These are phyloP conservation scores for Strobilomyces dryophilus DNA, from an alignment of 768 basidiomycete genomes.

Conservation along the genomic window DNA sequence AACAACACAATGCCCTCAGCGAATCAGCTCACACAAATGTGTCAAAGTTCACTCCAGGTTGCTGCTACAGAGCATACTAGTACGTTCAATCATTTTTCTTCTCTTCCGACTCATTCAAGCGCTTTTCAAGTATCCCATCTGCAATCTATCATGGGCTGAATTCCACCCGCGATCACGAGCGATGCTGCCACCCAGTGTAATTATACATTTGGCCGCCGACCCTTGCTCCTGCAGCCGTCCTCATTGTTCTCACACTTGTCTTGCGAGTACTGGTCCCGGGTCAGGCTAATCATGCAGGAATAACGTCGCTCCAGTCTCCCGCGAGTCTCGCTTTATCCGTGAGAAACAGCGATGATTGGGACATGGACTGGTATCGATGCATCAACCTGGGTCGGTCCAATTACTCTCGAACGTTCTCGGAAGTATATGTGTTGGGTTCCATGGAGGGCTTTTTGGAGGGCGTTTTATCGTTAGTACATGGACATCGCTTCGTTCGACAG, in stretches of 20 bases:
- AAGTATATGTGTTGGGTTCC: slow-evolving; percentile 59
- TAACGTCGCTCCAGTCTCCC: slow-evolving; percentile 12
- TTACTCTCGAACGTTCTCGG: slow-evolving; percentile 33
- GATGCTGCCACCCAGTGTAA: slow-evolving; percentile 14
- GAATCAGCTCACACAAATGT: too few species aligned
- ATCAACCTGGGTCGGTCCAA: slow-evolving; percentile 34
- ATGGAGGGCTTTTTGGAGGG: slow-evolving; percentile 82
- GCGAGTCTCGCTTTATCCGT: slow-evolving; percentile 5
- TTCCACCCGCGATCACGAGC: slow-evolving; percentile 39
- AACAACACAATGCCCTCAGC: too few species aligned
- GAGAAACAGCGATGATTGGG: slow-evolving; percentile 53
- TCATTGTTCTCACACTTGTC: slow-evolving; percentile 59
- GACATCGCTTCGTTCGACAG: background rate
- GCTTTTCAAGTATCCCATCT: slow-evolving; percentile 54
- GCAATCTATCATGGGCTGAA: slow-evolving; percentile 53
- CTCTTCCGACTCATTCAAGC: slow-evolving; percentile 2
- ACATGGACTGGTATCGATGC: slow-evolving; percentile 66
- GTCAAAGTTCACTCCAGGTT: too few species aligned
- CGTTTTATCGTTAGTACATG: slow-evolving; percentile 56
- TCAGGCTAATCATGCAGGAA: background rate
- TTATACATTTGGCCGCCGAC: slow-evolving; percentile 55
- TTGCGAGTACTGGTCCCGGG: slow-evolving; percentile 16
- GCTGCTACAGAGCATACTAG: too few species aligned
- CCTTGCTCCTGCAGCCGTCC: slow-evolving; percentile 66
- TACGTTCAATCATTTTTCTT: background rate